Conservation (phyloP, 495 filamentous ascomycete genomes). For the Lineolata rhizophorae region DNA sequence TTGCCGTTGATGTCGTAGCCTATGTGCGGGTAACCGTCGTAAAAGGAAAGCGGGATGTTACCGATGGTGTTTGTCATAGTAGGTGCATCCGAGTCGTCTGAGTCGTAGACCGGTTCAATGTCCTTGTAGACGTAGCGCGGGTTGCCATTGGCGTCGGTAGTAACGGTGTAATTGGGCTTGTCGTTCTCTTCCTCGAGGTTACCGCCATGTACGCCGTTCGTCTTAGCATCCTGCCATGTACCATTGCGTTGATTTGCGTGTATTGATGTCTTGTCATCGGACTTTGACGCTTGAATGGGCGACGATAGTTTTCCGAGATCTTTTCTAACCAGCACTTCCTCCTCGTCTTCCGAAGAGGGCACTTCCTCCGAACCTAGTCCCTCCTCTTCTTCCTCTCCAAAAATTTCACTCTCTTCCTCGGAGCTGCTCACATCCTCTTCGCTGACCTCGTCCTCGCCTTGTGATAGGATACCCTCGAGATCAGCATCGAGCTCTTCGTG, state of each 20-base stretch:
- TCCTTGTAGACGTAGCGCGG: constrained; percentile 61
- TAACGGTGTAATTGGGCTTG: constrained; percentile 33
- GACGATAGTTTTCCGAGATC: neutral
- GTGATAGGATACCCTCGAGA: neutral
- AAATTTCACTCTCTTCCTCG: neutral
- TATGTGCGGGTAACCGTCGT: constrained; percentile 94
- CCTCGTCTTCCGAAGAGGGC: too few relatives aligned
- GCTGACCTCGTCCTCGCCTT: neutral
- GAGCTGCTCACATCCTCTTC: neutral
- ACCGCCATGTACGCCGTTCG: constrained; percentile 22
- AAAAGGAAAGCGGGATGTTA: constrained; percentile 81
- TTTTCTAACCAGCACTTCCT: neutral
- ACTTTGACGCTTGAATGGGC: neutral
- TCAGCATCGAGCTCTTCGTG: too few relatives aligned
- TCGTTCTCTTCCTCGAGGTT: too few relatives aligned
- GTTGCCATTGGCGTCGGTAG: constrained; percentile 51
- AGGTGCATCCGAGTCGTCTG: constrained; percentile 72
- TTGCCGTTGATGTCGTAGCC: constrained; percentile 98
- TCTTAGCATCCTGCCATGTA: constrained; percentile 1
- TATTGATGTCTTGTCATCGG: neutral
- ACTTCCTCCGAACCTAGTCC: neutral
- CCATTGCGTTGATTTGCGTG: neutral
- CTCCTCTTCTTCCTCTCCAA: neutral
- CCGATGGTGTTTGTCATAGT: constrained; percentile 77
- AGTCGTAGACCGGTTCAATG: constrained; percentile 89